A percentile compares a stretch with the other conserved stretches of the same genome.
These are phyloP conservation scores for Spinellus fusiger DNA, from an alignment of 192 early-diverging fungal genomes.

Conservation along the genomic window DNA sequence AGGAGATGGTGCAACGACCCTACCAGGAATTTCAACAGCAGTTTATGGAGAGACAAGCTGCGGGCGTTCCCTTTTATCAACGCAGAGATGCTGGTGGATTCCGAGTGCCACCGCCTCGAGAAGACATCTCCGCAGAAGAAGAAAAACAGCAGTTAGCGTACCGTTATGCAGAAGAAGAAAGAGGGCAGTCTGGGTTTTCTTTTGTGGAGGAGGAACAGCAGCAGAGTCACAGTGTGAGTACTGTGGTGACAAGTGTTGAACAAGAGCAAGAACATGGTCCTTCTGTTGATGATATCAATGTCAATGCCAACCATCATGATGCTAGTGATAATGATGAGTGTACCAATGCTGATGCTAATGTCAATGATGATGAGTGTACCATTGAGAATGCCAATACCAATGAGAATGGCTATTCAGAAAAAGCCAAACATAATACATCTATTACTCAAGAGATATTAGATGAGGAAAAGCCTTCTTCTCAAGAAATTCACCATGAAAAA, in stretches of 20 bases:
- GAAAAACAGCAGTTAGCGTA: conserved; percentile 24
- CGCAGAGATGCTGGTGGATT: conserved; percentile 25
- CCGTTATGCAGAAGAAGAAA: conserved; percentile 15
- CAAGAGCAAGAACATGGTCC: too few relatives aligned
- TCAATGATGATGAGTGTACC: neutral
- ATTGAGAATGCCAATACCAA: too few relatives aligned
- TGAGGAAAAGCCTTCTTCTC: too few relatives aligned
- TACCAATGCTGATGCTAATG: neutral
- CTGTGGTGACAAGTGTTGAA: too few relatives aligned
- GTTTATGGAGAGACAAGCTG: neutral
- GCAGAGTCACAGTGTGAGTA: neutral
- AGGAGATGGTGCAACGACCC: conserved; percentile 12
- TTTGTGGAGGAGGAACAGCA: neutral
- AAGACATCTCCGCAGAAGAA: conserved; percentile 13
- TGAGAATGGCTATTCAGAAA: too few relatives aligned
- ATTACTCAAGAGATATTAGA: too few relatives aligned
- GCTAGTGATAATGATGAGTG: neutral
- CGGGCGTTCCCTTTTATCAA: neutral
- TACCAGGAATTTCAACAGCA: conserved; percentile 34
- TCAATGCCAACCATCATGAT: too few relatives aligned
- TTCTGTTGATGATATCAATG: too few relatives aligned
- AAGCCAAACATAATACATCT: too few relatives aligned
- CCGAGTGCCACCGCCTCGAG: conserved; percentile 12
- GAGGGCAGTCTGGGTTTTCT: neutral
- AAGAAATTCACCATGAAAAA: too few relatives aligned